Base-by-base conservation (phyloP, 2,329 filamentous ascomycete genomes). In the Raffaelea arxii region DNA sequence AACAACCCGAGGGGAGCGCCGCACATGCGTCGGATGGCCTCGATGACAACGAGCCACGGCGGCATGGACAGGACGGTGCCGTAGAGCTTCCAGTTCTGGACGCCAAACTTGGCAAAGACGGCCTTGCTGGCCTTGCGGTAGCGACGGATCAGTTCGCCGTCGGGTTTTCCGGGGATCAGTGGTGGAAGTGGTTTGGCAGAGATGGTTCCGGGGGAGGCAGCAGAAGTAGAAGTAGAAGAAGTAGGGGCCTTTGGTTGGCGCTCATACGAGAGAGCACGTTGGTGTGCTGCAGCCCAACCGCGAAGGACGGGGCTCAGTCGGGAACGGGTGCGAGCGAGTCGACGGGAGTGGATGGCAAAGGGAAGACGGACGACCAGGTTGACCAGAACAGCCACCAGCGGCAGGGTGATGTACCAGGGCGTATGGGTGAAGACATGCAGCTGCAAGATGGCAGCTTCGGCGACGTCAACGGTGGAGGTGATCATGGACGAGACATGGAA, bases 331-430 rank as follows among this genome's bases (percentile, higher is more conserved):
- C 58, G 56, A 11, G 52, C 41, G 11, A 67, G 52, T 4, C 38
- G 51, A 11, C 59, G 61, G 4, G 57, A 48, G 55, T 76, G 70
- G 47, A 66, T 52, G 30, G 62, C 64, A 6, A 72, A 60, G 6
- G 76, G 76, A 4, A 76, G 57, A 14, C 75, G 66, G 49, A 71
- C 55, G 41, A 66, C 47, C 35, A 68, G 54, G 57, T 51, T 55
- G 39, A 57, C 51, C 32, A 49, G 49, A 2, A 77, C 50, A 6
- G 73, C 72, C 14, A 74, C 60, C n/a, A 74, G 61, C 4, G 76
- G 74, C 41, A 80, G 74, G 24, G 68, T 65, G 25, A 77, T 52
- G 53, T 65, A 77, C 76, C 76, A 80, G 2, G 75, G 74, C 2
- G 71, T 56, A 32, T 68, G 66, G 22, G 64, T 63, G 41, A 55